Evolutionary conservation across 352 stramenopile species (phyloP), one percentile per base, ranked within the genome.

Genomic region (Phytophthora kernoviae): DNA sequence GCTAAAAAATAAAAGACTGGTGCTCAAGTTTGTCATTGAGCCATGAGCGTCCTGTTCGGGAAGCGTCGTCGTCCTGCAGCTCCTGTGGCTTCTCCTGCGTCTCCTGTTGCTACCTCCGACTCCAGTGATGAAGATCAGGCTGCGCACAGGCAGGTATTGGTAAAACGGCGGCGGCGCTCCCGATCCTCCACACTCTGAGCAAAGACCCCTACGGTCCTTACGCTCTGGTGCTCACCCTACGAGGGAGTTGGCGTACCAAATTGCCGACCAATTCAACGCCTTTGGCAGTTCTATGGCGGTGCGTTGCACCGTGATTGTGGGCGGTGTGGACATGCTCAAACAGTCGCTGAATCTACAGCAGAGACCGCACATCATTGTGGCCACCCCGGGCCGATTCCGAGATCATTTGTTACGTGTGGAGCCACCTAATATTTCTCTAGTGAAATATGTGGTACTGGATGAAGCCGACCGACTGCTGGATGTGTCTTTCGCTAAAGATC

Each of bases 241-340:
- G 30, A 76, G 98, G 17, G 98, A 99, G 81, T 79, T 99, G 10
- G 97, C 97, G 17, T 98, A 98, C 65, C 98, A 99, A 79, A 99
- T 99, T 63, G 84, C 93, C 36, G 96, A 99, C 58, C 96, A 99
- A 72, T 97, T 99, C 42, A 84, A 97, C 30, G 96, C 94, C 1
- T 89, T 99, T 27, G 84, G 88, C n/a, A 97, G 97, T 64, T 90
- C 87, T 17, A 84, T 95, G 59, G 81, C 81, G 24, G 85, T 99
- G 21, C 85, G 93, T 21, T 93, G 90, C 18, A 77, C 84, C 7
- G 81, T 99, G 2, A 77, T 99, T n/a, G 95, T 99, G 7, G 98
- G 98, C 45, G 98, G 98, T 42, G 84, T 98, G 39, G 91, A 98
- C 79, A 87, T 97, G 64, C 89, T 98, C 30, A 90, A 92, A 51